Evolutionary conservation across 805 yeast species (phyloP), one percentile per base, ranked within the genome.

Genomic region (Ogataea siamensis): DNA sequence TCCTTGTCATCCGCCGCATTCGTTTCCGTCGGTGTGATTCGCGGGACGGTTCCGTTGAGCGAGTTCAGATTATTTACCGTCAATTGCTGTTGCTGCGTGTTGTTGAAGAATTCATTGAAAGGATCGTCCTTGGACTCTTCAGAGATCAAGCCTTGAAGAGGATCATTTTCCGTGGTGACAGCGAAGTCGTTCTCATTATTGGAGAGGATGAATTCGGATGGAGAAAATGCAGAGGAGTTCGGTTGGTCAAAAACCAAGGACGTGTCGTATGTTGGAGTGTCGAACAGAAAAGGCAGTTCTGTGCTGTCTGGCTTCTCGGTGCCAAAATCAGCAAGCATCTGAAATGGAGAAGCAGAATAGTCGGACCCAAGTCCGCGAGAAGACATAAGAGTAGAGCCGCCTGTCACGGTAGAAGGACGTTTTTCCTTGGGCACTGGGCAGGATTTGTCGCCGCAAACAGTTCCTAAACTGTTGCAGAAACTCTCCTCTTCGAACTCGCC

Each of bases 401-500:
- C 27, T 3, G 36, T 42, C 16, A 43, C 50, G 7, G 43, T 34
- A 8, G 32, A 28, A 7, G 45, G 32, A 3, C 46, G 30, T 13
- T 43, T 30, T 11, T 39, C 54, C 51, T 64, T 60, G 3, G 96
- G 94, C 4, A 80, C 57, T 3, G 93, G 95, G 46, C 74, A 63
- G 11, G 71, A 71, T 51, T 70, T 79, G 5, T 81, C 80, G 12
- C 96, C 97, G 62, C 97, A 89, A 1, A 88, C 97, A 58, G 78
- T 73, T 45, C 76, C 74, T 55, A 91, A 70, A 50, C 80, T 76
- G 17, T 74, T 74, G 56, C 98, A 91, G 57, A 91, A 91, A 42
- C 75, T 73, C 38, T 81, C 79, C 48, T 81, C 79, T 55, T 85
- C 91, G 56, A 78, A 83, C 39, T 70, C 57, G 15, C 53, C 64